Evolutionary conservation across 495 filamentous ascomycete species (phyloP), one percentile per base, ranked within the genome.

Genomic region (Aspergillus cavernicola): DNA sequence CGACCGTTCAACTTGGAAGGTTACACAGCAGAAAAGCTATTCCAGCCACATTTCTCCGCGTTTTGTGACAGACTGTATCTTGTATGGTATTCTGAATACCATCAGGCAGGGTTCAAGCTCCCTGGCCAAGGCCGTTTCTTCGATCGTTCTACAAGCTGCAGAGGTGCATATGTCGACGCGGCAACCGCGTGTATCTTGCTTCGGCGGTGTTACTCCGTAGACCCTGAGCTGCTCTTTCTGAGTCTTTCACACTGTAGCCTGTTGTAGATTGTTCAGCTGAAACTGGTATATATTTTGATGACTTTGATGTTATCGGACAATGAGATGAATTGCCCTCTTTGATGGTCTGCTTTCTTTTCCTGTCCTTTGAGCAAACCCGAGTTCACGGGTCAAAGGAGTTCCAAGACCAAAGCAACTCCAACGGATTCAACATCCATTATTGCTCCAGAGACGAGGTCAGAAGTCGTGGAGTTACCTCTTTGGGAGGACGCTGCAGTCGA

Each of bases 381-480:
- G n/a, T n/a, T n/a, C n/a, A n/a, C n/a, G n/a, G n/a, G n/a, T n/a
- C n/a, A n/a, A n/a, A n/a, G n/a, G n/a, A n/a, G n/a, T n/a, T n/a
- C n/a, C n/a, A n/a, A n/a, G n/a, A n/a, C n/a, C n/a, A n/a, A n/a
- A n/a, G n/a, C n/a, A n/a, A n/a, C n/a, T n/a, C n/a, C n/a, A n/a
- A n/a, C n/a, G n/a, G n/a, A n/a, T n/a, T n/a, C n/a, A n/a, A n/a
- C n/a, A n/a, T n/a, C n/a, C n/a, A n/a, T n/a, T n/a, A n/a, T n/a
- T n/a, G n/a, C n/a, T n/a, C n/a, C n/a, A n/a, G n/a, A n/a, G n/a
- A n/a, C n/a, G n/a, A n/a, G n/a, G n/a, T n/a, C n/a, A n/a, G n/a
- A n/a, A n/a, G n/a, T 49, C 12, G 23, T 33, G 50, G 56, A 45
- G 10, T 59, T 62, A 59, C 60, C 28, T 36, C n/a, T 54, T 62